These are phyloP conservation scores for Apiotrichum akiyoshidainum DNA, from an alignment of 1,284 basidiomycete species.

Conservation along the genomic window DNA sequence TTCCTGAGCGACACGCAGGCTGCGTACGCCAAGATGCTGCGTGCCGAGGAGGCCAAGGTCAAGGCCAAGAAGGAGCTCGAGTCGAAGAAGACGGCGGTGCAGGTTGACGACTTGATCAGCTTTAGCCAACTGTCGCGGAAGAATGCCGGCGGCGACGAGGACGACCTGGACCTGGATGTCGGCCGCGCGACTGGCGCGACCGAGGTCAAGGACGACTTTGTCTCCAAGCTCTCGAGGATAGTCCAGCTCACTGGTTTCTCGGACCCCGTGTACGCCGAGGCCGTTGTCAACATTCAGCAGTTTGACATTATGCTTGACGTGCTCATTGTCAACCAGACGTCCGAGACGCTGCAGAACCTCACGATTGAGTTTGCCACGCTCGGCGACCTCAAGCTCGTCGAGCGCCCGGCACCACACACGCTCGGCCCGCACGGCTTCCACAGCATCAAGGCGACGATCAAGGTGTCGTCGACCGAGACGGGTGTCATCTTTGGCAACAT, in stretches of 20 bases:
- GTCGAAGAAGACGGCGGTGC: slow-evolving; percentile 68
- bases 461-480: slow-evolving; percentile 94
- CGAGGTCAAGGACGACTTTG: slow-evolving; percentile 88
- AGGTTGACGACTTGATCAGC: slow-evolving; percentile 86
- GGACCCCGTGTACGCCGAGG: slow-evolving; percentile 97
- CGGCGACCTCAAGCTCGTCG: slow-evolving; percentile 95
- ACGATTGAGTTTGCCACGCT: slow-evolving; percentile 97
- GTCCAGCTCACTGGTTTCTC: slow-evolving; percentile 98
- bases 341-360: slow-evolving; percentile 92
- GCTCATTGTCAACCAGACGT: slow-evolving; percentile 93
- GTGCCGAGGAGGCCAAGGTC: slow-evolving; percentile 86
- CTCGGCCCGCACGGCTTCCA: slow-evolving; percentile 96
- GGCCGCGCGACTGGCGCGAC: slow-evolving; percentile 82
- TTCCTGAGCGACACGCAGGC: slow-evolving; percentile 91
- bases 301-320: slow-evolving; percentile 97
- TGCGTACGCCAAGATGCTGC: slow-evolving; percentile 92
- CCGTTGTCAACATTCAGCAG: slow-evolving; percentile 95
- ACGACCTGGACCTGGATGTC: slow-evolving; percentile 79
- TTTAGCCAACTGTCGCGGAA: slow-evolving; percentile 97
- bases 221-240: slow-evolving; percentile 91
- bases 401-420: slow-evolving; percentile 87
- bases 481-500: slow-evolving; percentile 99
- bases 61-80: slow-evolving; percentile 82
- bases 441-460: slow-evolving; percentile 97
- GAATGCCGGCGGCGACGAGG: slow-evolving; percentile 67